These are phyloP conservation scores for Macrolepiota albuminosa DNA, from an alignment of 768 basidiomycete genomes.

Conservation along the genomic window DNA sequence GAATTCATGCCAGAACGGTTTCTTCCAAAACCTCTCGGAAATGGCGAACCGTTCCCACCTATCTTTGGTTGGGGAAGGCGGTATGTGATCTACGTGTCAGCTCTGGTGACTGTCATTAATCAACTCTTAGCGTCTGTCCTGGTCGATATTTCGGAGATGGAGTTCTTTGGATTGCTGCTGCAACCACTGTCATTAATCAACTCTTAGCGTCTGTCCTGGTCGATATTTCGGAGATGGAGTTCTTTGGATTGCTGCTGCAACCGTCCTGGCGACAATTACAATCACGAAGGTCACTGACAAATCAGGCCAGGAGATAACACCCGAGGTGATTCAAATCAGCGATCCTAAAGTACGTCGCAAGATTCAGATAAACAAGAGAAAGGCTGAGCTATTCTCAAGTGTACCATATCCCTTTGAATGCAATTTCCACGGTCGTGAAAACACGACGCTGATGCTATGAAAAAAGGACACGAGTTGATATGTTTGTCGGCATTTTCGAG, in stretches of 20 bases:
- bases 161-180: slow-evolving; percentile 18
- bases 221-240: slow-evolving; percentile 20
- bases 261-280: slow-evolving; percentile 24
- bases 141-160: slow-evolving; percentile 20
- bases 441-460: neutral
- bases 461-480: neutral
- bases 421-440: neutral
- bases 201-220: slow-evolving; percentile 21
- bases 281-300: slow-evolving; percentile 22
- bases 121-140: slow-evolving; percentile 20
- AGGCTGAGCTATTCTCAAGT: neutral
- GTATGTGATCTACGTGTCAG: slow-evolving; percentile 8
- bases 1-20: slow-evolving; percentile 24
- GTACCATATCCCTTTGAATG: neutral
- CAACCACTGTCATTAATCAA: slow-evolving; percentile 7
- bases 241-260: slow-evolving; percentile 19
- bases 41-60: slow-evolving; percentile 15
- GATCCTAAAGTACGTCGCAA: slow-evolving; percentile 2
- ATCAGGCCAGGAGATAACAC: slow-evolving; percentile 21
- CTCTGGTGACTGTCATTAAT: neutral
- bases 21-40: slow-evolving; percentile 18
- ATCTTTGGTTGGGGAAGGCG: slow-evolving; percentile 33
- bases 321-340: slow-evolving; percentile 2
- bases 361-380: neutral
- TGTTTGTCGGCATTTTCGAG: neutral